A percentile compares a stretch with the other conserved stretches of the same genome.
These are phyloP conservation scores for Lanzia echinophila DNA, from an alignment of 2,329 filamentous ascomycete species.

Conservation along the genomic window DNA sequence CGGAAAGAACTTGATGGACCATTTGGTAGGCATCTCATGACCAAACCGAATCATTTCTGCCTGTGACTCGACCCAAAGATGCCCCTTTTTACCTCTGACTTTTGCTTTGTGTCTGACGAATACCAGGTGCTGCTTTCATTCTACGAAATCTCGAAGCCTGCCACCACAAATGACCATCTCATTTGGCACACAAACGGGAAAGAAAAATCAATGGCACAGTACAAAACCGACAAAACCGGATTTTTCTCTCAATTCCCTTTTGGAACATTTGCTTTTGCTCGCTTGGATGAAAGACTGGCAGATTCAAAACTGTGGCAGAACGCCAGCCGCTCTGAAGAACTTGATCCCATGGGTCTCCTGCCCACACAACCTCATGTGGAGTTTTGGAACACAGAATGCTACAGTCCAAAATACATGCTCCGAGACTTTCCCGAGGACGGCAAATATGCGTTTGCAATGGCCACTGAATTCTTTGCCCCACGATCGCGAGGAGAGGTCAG, in stretches of 20 bases:
- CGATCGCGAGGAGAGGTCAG: neutral
- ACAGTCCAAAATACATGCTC: neutral
- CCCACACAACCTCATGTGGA: neutral
- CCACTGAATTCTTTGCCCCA: neutral
- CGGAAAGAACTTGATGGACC: constrained; percentile 44
- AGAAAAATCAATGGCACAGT: neutral
- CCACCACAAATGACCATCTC: neutral
- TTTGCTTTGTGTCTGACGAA: neutral
- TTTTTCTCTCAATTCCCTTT: neutral
- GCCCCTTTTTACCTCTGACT: neutral
- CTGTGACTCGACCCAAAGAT: neutral
- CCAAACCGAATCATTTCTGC: neutral
- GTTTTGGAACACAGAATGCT: neutral
- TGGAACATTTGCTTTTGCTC: neutral
- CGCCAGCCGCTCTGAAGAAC: neutral
- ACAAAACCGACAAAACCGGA: neutral
- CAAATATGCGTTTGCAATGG: neutral
- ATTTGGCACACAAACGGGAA: neutral
- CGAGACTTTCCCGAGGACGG: neutral
- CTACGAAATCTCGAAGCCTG: neutral
- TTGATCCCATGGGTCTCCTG: neutral
- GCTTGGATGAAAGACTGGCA: neutral
- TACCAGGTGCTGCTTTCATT: neutral
- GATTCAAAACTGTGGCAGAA: neutral
- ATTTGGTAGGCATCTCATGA: constrained; percentile 11